Conservation (phyloP, 164 flowering plant genomes). For the Chloranthus sessilifolius region DNA sequence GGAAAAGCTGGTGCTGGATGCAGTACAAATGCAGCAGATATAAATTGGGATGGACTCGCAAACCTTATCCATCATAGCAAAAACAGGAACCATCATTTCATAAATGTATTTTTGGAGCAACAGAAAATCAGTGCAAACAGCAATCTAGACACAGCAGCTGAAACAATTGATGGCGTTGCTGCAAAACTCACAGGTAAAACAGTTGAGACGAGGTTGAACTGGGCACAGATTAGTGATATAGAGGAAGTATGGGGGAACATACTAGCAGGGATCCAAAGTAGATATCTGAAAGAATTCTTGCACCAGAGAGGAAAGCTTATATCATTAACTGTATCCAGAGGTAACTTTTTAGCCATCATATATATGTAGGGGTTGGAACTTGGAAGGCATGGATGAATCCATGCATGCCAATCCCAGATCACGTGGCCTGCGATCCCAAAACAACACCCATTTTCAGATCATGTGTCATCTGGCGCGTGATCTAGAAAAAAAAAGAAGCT, state of each 20-base stretch:
- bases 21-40: constrained; percentile 1
- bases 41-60: background rate
- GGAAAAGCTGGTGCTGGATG: constrained; percentile 2
- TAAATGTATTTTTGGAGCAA: constrained; percentile 9
- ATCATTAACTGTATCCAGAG: constrained; percentile 30
- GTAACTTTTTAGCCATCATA: constrained; percentile 23
- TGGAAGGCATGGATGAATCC: no score
- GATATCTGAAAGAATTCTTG: constrained; percentile 25
- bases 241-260: constrained; percentile 29
- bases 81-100: constrained; percentile 7
- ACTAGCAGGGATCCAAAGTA: constrained; percentile 17
- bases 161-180: constrained; percentile 6
- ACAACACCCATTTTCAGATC: no score
- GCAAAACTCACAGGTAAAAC: constrained; percentile 6
- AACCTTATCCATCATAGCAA: constrained; percentile 5
- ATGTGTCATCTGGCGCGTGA: background rate
- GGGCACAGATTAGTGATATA: constrained; percentile 18
- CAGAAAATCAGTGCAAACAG: constrained; percentile 4
- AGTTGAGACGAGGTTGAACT: constrained; percentile 12
- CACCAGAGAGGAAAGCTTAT: constrained; percentile 23
- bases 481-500: background rate
- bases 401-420: no score
- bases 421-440: no score
- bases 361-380: no score
- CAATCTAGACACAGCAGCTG: constrained; percentile 2